These are phyloP conservation scores for Crithidia mellificae DNA, from an alignment of 208 protist genomes.

Conservation along the genomic window DNA sequence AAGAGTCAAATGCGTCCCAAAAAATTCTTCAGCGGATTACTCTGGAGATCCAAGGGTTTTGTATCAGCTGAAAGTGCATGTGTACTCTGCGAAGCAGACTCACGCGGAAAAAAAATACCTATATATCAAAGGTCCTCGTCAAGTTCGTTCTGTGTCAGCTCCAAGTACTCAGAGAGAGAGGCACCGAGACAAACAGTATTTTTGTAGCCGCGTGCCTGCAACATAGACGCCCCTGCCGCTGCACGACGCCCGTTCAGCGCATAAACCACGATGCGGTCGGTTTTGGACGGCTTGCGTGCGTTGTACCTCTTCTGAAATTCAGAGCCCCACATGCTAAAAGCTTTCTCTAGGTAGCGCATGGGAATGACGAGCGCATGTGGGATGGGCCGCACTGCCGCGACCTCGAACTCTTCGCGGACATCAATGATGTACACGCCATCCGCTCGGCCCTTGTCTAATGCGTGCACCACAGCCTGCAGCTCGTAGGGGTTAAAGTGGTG, in stretches of 20 bases:
- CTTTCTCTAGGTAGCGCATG: constrained; percentile 44
- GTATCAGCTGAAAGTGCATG: too few species aligned
- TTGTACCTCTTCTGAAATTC: constrained; percentile 62
- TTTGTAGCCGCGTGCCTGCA: constrained; percentile 39
- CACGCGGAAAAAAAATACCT: background rate
- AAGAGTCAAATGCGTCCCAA: too few species aligned
- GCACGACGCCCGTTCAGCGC: constrained; percentile 46
- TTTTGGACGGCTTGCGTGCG: constrained; percentile 49
- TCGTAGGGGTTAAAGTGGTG: constrained; percentile 47
- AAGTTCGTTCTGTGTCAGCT: constrained; percentile 31
- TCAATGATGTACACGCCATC: constrained; percentile 59
- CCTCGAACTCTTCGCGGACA: constrained; percentile 61
- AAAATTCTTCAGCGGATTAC: too few species aligned
- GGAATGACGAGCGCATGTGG: constrained; percentile 58
- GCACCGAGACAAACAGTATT: constrained; percentile 35
- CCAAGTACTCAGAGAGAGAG: constrained; percentile 42
- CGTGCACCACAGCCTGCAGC: constrained; percentile 60
- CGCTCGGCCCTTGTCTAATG: constrained; percentile 38
- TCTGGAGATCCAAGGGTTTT: too few species aligned
- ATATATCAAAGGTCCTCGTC: constrained; percentile 69
- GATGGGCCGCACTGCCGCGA: constrained; percentile 42
- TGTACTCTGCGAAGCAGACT: too few species aligned
- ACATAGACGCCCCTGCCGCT: constrained; percentile 28
- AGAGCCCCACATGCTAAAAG: constrained; percentile 46
- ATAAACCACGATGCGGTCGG: constrained; percentile 59